Evolutionary conservation across 73 alveolate species (phyloP).

Genomic region (Uronychia binucleata): DNA sequence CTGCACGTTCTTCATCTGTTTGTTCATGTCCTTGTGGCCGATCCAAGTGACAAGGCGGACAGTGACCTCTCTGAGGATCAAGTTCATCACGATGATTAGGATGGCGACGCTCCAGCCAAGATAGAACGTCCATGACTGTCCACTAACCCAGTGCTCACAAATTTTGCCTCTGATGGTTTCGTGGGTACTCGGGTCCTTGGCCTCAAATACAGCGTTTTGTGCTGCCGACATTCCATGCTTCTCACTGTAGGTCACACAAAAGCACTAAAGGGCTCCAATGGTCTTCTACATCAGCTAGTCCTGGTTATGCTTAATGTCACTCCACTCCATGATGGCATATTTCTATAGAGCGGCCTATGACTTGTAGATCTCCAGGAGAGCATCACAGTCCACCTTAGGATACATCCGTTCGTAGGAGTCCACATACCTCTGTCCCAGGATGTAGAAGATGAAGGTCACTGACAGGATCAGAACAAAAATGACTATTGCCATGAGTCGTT

Average conservation of each 20-base stretch:
- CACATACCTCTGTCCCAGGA: background rate
- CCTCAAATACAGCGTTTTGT: background rate
- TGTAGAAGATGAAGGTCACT: constrained; percentile 26
- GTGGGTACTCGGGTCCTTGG: background rate
- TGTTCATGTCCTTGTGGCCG: constrained; percentile 30
- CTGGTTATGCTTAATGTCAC: background rate
- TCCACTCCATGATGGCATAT: constrained; percentile 13
- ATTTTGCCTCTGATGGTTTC: background rate
- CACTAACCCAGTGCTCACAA: background rate
- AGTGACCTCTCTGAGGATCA: constrained; percentile 8
- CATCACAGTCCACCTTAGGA: constrained; percentile 8
- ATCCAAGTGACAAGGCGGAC: constrained; percentile 33
- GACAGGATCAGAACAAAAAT: constrained; percentile 9
- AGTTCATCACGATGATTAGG: background rate
- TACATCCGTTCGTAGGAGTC: background rate
- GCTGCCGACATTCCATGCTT: background rate
- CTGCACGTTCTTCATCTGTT: constrained; percentile 23
- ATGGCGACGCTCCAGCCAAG: background rate
- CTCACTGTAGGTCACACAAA: background rate
- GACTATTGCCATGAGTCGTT: background rate
- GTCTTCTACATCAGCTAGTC: background rate
- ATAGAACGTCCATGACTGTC: background rate
- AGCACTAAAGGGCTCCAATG: background rate
- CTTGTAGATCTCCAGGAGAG: background rate
- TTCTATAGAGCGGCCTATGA: background rate